These are phyloP conservation scores for Obba rivulosa DNA, from an alignment of 768 basidiomycete species.

Conservation along the genomic window DNA sequence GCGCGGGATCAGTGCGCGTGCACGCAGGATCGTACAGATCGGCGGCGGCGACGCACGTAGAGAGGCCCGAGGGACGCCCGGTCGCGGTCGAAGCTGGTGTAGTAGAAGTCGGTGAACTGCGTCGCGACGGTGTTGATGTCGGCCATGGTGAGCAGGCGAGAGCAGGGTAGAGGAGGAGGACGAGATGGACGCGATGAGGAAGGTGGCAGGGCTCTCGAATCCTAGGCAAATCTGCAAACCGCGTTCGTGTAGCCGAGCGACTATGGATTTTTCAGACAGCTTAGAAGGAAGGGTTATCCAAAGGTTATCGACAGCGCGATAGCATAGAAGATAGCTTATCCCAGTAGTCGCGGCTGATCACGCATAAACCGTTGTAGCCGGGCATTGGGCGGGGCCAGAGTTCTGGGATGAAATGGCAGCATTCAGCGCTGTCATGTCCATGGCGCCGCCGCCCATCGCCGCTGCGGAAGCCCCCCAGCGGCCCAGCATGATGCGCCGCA, in stretches of 20 bases:
- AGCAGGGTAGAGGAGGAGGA: constrained; percentile 15
- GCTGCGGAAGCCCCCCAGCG: constrained; percentile 14
- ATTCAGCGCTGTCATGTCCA: constrained; percentile 15
- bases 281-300: not conserved
- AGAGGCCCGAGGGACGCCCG: constrained; percentile 52
- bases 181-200: constrained; percentile 6
- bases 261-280: no score
- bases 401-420: no score
- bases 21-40: constrained; percentile 17
- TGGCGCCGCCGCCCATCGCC: constrained; percentile 19
- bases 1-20: constrained; percentile 7
- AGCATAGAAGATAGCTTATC: no score
- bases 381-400: not conserved
- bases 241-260: no score
- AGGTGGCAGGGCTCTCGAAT: constrained; percentile 1
- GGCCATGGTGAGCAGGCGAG: constrained; percentile 42
- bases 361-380: not conserved
- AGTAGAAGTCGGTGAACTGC: constrained; percentile 83
- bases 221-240: no score
- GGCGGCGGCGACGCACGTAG: constrained; percentile 62
- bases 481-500: constrained; percentile 66
- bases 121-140: constrained; percentile 72
- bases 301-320: no score
- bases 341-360: not conserved
- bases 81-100: constrained; percentile 65